Evolutionary conservation across 2,329 filamentous ascomycete genomes (phyloP).

Genomic region (Eurotiales sp.): DNA sequence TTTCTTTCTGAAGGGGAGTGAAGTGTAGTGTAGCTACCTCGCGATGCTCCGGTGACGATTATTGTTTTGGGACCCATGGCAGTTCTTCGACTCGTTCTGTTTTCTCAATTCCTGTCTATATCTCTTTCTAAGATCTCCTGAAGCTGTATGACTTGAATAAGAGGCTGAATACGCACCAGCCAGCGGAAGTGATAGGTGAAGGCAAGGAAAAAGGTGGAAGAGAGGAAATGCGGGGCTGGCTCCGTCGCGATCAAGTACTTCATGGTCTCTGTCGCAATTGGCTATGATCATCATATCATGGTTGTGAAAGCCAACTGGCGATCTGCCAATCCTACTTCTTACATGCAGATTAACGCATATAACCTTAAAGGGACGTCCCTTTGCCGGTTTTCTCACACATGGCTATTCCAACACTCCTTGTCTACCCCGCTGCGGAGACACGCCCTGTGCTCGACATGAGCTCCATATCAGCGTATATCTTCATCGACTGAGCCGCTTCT

Average conservation of each 20-base stretch:
- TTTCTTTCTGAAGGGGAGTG: not conserved
- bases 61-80: constrained; percentile 60
- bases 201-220: not conserved
- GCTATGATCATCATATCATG: too few species aligned
- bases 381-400: too few species aligned
- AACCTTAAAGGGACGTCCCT: too few species aligned
- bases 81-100: constrained; percentile 1
- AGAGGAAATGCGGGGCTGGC: not conserved
- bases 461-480: too few species aligned
- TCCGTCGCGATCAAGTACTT: too few species aligned
- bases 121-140: not conserved
- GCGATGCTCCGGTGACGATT: constrained; percentile 65
- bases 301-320: too few species aligned
- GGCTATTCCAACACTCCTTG: not conserved
- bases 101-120: not conserved
- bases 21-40: constrained; percentile 40
- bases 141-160: too few species aligned
- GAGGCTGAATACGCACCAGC: too few species aligned
- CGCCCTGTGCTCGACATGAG: constrained; percentile 1
- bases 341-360: too few species aligned
- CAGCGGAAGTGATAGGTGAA: not conserved
- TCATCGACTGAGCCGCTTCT: not conserved
- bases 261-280: too few species aligned
- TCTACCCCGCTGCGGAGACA: constrained; percentile 12
- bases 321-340: too few species aligned